A percentile compares a stretch with the other conserved stretches of the same genome.
Evolutionary conservation across 2,329 filamentous ascomycete genomes (phyloP).

Genomic region (Alternaria sp.): DNA sequence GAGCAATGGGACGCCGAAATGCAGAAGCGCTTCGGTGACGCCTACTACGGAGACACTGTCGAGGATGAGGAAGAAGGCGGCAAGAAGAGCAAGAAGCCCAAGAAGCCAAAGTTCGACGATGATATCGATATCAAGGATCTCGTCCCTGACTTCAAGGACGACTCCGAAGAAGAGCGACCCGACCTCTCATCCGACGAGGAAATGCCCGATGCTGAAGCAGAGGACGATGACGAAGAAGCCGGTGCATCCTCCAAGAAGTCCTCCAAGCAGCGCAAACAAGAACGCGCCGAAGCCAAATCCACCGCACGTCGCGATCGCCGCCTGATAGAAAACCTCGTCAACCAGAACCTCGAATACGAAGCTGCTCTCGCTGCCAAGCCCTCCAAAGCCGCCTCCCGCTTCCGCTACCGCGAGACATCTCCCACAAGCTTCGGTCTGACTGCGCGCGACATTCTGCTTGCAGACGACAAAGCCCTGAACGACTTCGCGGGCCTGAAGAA

Average conservation of each 20-base stretch:
- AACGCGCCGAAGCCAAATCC: slow-evolving; percentile 66
- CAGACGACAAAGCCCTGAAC: slow-evolving; percentile 84
- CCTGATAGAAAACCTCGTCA: slow-evolving; percentile 84
- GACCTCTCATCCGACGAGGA: slow-evolving; percentile 65
- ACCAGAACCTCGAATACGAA: slow-evolving; percentile 78
- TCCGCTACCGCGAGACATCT: slow-evolving; percentile 94
- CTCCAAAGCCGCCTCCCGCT: slow-evolving; percentile 60
- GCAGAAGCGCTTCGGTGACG: slow-evolving; percentile 83
- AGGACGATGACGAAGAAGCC: slow-evolving; percentile 42
- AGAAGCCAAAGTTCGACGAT: slow-evolving; percentile 93
- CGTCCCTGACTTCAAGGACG: slow-evolving; percentile 82
- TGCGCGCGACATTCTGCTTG: slow-evolving; percentile 87
- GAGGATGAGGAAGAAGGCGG: slow-evolving; percentile 45
- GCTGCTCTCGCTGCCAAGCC: slow-evolving; percentile 62
- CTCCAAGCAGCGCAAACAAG: slow-evolving; percentile 55
- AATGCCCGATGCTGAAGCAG: slow-evolving; percentile 51
- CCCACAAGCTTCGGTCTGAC: slow-evolving; percentile 90
- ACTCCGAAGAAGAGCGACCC: slow-evolving; percentile 73
- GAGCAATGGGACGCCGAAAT: slow-evolving; percentile 91
- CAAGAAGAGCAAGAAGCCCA: slow-evolving; percentile 60
- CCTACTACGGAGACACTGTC: slow-evolving; percentile 78
- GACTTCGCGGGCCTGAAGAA: slow-evolving; percentile 94
- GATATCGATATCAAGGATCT: slow-evolving; percentile 97
- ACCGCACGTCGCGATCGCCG: slow-evolving; percentile 80
- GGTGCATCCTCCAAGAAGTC: slow-evolving; percentile 42